These are phyloP conservation scores for Trametes sanguinea DNA, from an alignment of 768 basidiomycete genomes.

Conservation along the genomic window DNA sequence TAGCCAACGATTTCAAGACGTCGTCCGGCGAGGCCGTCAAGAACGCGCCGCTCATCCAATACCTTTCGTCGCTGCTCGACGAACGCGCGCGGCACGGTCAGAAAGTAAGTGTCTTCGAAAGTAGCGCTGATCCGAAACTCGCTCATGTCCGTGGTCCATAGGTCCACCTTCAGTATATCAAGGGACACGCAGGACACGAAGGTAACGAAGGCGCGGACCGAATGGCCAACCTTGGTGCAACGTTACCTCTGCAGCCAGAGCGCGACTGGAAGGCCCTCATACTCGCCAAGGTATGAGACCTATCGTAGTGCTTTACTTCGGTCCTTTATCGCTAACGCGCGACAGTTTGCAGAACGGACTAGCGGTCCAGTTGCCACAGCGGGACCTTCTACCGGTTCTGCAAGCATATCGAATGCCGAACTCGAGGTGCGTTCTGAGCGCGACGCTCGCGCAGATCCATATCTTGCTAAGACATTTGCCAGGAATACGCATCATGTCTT, in stretches of 20 bases:
- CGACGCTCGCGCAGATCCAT: no score
- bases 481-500: no score
- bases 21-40: constrained; percentile 59
- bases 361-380: no score
- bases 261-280: constrained; percentile 55
- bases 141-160: neutral
- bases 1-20: constrained; percentile 49
- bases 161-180: constrained; percentile 63
- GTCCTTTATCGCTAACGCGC: no score
- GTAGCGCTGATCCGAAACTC: no score
- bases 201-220: constrained; percentile 90
- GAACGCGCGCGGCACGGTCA: constrained; percentile 54
- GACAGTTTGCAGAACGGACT: no score
- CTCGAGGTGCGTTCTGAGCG: no score
- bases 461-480: no score
- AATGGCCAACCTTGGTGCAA: constrained; percentile 63
- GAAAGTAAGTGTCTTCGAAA: constrained; percentile 38
- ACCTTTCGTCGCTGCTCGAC: constrained; percentile 63
- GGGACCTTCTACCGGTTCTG: no score
- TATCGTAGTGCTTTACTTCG: no score
- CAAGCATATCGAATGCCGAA: no score
- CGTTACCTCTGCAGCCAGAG: constrained; percentile 44
- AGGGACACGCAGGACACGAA: constrained; percentile 71
- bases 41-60: constrained; percentile 72
- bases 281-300: neutral